Evolutionary conservation across 1,284 basidiomycete genomes (phyloP), one percentile per base, ranked within the genome.

Genomic region (Leucoagaricus sp.): DNA sequence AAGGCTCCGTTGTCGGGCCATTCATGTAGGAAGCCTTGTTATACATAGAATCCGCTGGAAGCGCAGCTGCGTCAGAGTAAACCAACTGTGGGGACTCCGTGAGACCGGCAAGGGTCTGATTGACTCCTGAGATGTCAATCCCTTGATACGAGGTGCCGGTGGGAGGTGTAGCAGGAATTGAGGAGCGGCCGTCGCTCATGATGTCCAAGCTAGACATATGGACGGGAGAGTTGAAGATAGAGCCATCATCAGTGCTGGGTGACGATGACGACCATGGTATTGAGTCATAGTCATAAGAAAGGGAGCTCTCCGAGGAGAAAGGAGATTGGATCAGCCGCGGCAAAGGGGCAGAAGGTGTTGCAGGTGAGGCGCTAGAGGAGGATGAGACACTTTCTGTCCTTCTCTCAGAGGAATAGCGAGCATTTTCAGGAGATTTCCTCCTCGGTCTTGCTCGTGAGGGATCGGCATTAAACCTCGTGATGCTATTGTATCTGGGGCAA

Each of bases 381-480:
- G 75, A 75, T 1, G 74, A 73, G 8, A 67, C 66, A 56, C 72
- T 75, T 58, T 69, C 69, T 19, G 70, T 64, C 60, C 73, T 73
- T 48, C 70, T 66, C 53, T 68, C 64, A 7, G 66, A 34, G 17
- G 64, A 57, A 54, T 74, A 75, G 13, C 65, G 63, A 28, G 63
- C 57, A 12, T 68, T 65, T 34, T 72, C 72, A 15, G 67, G 66
- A 1, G 75, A 71, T 64, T 70, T 71, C 61, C 74, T 68, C 55
- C 74, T 64, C 36, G 68, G 65, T 12, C 74, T 63, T 63, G n/a
- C 60, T 26, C 73, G 69, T 19, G 69, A 69, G 36, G 67, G 63
- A 51, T 76, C 74, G 19, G 69, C 69, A 53, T 72, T 75, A 65
- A 76, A 75, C 33, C 76, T 68, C 26, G 76, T 78, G 55, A 78